These are phyloP conservation scores for Vigna trinervia DNA, from an alignment of 306 rosid genomes.

Conservation along the genomic window DNA sequence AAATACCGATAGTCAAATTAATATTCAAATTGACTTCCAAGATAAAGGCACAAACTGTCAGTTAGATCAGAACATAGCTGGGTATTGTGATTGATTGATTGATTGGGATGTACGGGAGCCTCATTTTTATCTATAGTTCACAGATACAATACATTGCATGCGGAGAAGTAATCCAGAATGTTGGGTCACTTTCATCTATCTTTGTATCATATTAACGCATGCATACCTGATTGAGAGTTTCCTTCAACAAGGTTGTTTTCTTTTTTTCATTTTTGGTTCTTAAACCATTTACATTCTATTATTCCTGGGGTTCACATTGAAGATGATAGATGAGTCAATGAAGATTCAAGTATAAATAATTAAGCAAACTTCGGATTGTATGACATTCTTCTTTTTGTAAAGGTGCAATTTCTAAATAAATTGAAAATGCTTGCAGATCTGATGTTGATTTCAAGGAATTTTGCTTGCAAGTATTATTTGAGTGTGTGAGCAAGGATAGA, in stretches of 20 bases:
- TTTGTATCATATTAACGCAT: conserved; percentile 23
- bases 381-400: conserved; percentile 26
- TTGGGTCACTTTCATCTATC: not conserved
- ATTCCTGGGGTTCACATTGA: conserved; percentile 25
- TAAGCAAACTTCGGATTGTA: conserved; percentile 4
- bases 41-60: not conserved
- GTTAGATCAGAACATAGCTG: not conserved
- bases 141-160: not conserved
- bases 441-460: conserved; percentile 94
- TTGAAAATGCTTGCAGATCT: conserved; percentile 63
- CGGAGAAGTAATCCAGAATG: not conserved
- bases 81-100: conserved; percentile 4
- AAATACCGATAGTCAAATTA: not conserved
- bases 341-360: conserved; percentile 20
- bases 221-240: conserved; percentile 14
- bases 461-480: conserved; percentile 98
- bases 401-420: conserved; percentile 24
- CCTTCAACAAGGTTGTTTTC: not conserved
- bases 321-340: conserved; percentile 18
- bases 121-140: not conserved
- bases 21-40: not conserved
- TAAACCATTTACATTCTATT: conserved; percentile 12
- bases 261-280: not conserved
- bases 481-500: conserved; percentile 98
- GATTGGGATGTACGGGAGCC: conserved; percentile 1